Conservation (phyloP, 768 basidiomycete genomes). For the Mycena belliarum region DNA sequence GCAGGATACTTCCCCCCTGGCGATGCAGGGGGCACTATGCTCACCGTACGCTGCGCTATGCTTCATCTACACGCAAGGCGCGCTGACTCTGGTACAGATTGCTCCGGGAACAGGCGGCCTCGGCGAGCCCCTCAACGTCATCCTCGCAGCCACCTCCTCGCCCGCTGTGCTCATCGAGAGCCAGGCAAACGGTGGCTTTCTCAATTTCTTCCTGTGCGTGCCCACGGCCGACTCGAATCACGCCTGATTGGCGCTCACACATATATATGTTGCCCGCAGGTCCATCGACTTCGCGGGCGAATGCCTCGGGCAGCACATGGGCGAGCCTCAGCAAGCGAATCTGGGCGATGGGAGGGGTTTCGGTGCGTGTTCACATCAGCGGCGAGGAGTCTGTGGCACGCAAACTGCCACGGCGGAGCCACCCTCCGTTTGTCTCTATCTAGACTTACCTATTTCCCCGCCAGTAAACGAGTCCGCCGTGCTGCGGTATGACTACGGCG, state of each 20-base stretch:
- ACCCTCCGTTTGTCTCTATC: background rate
- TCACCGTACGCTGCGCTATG: constrained; percentile 57
- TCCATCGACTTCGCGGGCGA: constrained; percentile 74
- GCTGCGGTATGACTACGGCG: constrained; percentile 84
- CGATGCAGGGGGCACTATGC: constrained; percentile 61
- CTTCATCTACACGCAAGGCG: too few species aligned
- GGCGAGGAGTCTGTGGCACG: too few species aligned
- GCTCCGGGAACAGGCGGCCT: constrained; percentile 47
- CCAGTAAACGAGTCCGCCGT: constrained; percentile 80
- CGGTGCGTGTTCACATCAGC: constrained; percentile 51
- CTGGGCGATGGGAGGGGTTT: constrained; percentile 83
- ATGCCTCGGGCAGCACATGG: constrained; percentile 82
- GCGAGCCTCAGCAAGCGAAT: constrained; percentile 67
- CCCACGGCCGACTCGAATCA: background rate
- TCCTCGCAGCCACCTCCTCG: constrained; percentile 79
- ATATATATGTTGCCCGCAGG: constrained; percentile 41
- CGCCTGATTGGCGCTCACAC: background rate
- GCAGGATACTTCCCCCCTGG: constrained; percentile 63
- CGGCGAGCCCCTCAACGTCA: constrained; percentile 85
- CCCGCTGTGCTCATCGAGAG: constrained; percentile 61
- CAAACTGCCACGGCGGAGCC: too few species aligned
- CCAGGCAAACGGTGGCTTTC: constrained; percentile 66
- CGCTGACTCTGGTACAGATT: too few species aligned
- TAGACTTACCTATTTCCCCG: background rate
- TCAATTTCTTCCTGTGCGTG: constrained; percentile 80